Percentiles rank a stretch among this genome's conserved stretches.
These are phyloP conservation scores for Phialophora chinensis DNA, from an alignment of 2,329 filamentous ascomycete species.

Conservation along the genomic window DNA sequence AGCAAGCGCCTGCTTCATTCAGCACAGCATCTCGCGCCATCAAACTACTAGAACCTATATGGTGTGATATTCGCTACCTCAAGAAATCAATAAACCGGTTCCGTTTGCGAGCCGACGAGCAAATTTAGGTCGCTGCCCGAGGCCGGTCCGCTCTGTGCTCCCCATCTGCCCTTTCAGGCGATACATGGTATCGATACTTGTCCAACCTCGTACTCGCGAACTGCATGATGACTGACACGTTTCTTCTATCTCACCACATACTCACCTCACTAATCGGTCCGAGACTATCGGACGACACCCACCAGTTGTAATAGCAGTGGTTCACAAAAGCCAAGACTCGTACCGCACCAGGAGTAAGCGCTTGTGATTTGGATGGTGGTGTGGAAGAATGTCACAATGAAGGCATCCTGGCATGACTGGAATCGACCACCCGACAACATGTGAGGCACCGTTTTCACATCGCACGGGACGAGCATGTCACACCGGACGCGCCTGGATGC, in stretches of 20 bases:
- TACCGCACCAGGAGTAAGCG: constrained; percentile 20
- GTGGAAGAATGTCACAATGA: constrained; percentile 12
- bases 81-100: background rate
- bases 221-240: background rate
- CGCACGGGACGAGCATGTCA: background rate
- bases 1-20: background rate
- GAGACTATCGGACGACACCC: constrained; percentile 3
- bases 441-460: background rate
- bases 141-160: background rate
- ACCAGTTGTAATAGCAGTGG: constrained; percentile 13
- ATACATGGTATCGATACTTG: constrained; percentile 1
- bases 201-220: background rate
- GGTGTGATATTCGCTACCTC: constrained; percentile 11
- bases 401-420: background rate
- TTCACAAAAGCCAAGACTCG: constrained; percentile 7
- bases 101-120: background rate
- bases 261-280: constrained; percentile 12
- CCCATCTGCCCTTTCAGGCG: background rate
- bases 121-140: background rate
- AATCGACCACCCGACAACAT: background rate
- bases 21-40: background rate
- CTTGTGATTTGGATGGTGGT: constrained; percentile 20
- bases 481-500: constrained; percentile 17
- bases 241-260: background rate
- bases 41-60: background rate